Evolutionary conservation across 2,329 filamentous ascomycete genomes (phyloP).

Genomic region (Phialocephala subalpina): DNA sequence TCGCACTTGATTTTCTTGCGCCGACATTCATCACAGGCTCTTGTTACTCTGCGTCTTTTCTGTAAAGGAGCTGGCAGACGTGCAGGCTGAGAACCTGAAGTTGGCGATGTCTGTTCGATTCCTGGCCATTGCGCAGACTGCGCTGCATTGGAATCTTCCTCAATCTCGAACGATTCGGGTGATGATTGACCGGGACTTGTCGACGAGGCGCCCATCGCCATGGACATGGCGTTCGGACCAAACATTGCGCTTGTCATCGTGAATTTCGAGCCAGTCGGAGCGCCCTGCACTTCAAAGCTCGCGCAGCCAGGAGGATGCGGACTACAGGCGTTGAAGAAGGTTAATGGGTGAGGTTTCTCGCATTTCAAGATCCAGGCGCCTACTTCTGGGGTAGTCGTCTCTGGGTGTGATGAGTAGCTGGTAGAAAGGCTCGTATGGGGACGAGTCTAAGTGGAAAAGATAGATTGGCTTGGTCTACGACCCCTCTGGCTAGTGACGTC

Average conservation of each 20-base stretch:
- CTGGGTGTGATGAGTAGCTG: background rate
- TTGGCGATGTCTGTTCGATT: conserved; percentile 34
- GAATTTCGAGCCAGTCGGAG: background rate
- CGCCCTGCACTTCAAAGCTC: background rate
- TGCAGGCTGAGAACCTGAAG: conserved; percentile 31
- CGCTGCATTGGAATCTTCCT: conserved; percentile 36
- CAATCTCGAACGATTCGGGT: conserved; percentile 38
- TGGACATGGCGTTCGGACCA: conserved; percentile 28
- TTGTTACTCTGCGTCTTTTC: conserved; percentile 79
- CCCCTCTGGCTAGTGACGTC: conserved; percentile 9
- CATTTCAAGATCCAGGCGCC: background rate
- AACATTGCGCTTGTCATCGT: conserved; percentile 32
- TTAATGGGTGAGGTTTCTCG: conserved; percentile 5
- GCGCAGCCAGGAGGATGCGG: background rate
- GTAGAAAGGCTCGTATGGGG: background rate
- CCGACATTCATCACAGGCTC: conserved; percentile 84
- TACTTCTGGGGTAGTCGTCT: conserved; percentile 1
- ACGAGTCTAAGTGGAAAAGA: background rate
- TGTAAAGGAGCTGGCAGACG: conserved; percentile 62
- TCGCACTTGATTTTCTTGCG: conserved; percentile 90
- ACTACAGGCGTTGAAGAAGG: background rate
- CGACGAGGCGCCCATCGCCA: conserved; percentile 28
- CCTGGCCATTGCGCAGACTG: conserved; percentile 34
- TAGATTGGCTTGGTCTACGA: conserved; percentile 7
- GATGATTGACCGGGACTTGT: conserved; percentile 36